Evolutionary conservation across 768 basidiomycete genomes (phyloP), one percentile per base, ranked within the genome.

Genomic region (Suillus subaureus): DNA sequence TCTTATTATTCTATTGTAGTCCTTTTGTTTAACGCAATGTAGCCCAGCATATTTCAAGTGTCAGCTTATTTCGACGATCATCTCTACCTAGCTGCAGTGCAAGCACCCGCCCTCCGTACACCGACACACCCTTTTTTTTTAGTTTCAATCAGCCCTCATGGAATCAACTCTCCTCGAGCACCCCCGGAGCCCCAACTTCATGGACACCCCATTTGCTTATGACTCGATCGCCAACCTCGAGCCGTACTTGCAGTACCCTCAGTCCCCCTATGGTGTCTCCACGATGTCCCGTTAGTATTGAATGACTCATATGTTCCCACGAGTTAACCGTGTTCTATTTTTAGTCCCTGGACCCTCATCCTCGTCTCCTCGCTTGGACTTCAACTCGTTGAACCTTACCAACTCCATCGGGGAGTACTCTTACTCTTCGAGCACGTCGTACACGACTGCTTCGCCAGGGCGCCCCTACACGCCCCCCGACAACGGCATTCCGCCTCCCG

Each of bases 381-480:
- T 89, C 80, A 83, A 85, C 72, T 78, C 84, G 42, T 77, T 91
- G 67, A 89, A 85, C 79, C 79, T 89, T 70, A 77, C 84, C 51
- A 81, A 79, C 72, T 78, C 82, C 70, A 80, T 88, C 67, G 80
- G 80, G 66, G 89, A 90, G 77, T 87, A 86, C 78, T 82, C 85
- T 62, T 85, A 85, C 75, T 78, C 83, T 65, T 82, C 87, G 64
- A 80, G 81, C 61, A 78, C 83, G 65, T 80, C 85, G 61, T 87
- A 88, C 71, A 84, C 86, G 61, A 80, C 83, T 18, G 68, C 81
- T 26, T 82, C 83, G 12, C 82, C 84, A 9, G 79, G 81, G 69
- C 89, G 89, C 68, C 85, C 89, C 26, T 91, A 83, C 82, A 89
- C 89, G n/a, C 90, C 90, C 52, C 81, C 88, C 37, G 80, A 80